Conservation (phyloP, 179 eudicot genomes). For the Patellifolia procumbens region DNA sequence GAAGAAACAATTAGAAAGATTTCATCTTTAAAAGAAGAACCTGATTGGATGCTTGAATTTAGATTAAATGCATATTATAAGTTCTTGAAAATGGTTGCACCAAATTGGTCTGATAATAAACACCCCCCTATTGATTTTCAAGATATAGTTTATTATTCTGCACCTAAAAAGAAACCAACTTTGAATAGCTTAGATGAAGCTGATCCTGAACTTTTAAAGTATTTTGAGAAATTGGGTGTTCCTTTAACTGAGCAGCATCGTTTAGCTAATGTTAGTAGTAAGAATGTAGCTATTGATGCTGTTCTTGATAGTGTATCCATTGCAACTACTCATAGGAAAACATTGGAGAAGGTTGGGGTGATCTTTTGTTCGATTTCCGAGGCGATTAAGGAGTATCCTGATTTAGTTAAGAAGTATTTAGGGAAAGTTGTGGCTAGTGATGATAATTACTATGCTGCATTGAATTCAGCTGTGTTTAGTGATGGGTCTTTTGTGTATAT, state of each 20-base stretch:
- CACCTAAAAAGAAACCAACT: conserved; percentile 81
- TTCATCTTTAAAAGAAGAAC: conserved; percentile 70
- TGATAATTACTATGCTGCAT: conserved; percentile 87
- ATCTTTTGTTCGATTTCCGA: conserved; percentile 94
- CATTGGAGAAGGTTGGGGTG: conserved; percentile 72
- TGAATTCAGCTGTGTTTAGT: conserved; percentile 93
- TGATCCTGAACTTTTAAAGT: conserved; percentile 84
- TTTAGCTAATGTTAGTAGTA: conserved; percentile 53
- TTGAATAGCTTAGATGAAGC: conserved; percentile 89
- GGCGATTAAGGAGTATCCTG: conserved; percentile 84
- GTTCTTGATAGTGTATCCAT: conserved; percentile 93
- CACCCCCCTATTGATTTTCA: conserved; percentile 75
- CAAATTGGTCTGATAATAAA: conserved; percentile 89
- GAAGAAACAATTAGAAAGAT: conserved; percentile 69
- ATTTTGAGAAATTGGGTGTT: conserved; percentile 77
- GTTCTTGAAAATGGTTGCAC: conserved; percentile 73
- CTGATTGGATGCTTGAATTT: conserved; percentile 95
- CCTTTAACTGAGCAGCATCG: conserved; percentile 72
- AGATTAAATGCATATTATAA: conserved; percentile 66
- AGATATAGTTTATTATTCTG: conserved; percentile 74
- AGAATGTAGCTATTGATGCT: conserved; percentile 81
- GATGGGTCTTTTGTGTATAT: conserved; percentile 94
- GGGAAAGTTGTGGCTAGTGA: conserved; percentile 81
- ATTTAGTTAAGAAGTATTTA: conserved; percentile 68
- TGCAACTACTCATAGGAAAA: conserved; percentile 89